phyloP scores from a whole-genome alignment of 352 stramenopile genomes.

The Phytopythium sindhum region DNA sequence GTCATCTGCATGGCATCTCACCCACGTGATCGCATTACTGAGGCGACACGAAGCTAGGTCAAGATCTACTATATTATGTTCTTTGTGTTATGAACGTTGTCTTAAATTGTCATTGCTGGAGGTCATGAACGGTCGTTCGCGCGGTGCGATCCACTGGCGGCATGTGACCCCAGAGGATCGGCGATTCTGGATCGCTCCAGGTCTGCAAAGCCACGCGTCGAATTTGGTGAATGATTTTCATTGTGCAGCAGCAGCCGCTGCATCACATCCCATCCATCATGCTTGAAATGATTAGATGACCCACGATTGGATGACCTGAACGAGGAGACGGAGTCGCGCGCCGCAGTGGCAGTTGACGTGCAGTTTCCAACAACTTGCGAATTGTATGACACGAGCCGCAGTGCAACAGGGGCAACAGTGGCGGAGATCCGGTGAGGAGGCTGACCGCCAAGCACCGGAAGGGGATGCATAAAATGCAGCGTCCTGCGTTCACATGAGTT shows the following conservation, averaged over 20 bases:
- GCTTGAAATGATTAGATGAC: conserved; percentile 1
- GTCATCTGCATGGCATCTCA: too few species aligned
- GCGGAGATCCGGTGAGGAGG: background rate
- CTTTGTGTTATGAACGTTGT: too few species aligned
- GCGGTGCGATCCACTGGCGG: background rate
- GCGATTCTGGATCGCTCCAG: too few species aligned
- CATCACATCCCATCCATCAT: background rate
- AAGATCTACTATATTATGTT: too few species aligned
- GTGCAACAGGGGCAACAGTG: background rate
- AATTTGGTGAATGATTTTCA: background rate
- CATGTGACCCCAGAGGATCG: background rate
- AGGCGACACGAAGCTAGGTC: too few species aligned
- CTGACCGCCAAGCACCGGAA: conserved; percentile 1
- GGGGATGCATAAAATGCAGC: background rate
- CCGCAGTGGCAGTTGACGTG: background rate
- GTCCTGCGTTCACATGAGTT: background rate
- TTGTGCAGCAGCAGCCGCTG: background rate
- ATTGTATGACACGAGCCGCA: background rate
- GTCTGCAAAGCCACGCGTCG: too few species aligned
- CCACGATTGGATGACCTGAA: background rate
- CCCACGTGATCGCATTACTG: too few species aligned
- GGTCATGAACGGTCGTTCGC: background rate
- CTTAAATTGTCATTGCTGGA: too few species aligned
- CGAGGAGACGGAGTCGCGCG: background rate
- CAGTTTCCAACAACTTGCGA: too few species aligned